phyloP scores from a whole-genome alignment of 2,329 filamentous ascomycete genomes.

The Tolypocladium endophyticum region DNA sequence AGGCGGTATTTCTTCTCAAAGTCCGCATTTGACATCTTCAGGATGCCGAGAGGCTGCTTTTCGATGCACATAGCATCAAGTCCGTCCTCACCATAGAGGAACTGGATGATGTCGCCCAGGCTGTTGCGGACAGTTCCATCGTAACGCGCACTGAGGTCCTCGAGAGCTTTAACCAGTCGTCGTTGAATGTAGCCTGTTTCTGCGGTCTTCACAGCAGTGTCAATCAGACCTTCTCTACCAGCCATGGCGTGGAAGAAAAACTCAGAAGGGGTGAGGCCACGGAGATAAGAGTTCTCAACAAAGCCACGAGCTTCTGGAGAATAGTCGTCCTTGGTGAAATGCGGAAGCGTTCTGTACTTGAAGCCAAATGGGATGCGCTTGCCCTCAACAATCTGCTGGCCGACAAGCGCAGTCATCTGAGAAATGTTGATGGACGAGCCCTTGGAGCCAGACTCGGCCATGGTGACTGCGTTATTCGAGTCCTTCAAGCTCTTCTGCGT shows the following conservation, averaged over 20 bases:
- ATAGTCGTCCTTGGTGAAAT: slow-evolving; percentile 99
- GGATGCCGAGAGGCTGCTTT: slow-evolving; percentile 79
- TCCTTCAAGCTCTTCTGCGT: slow-evolving; percentile 91
- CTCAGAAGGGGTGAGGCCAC: slow-evolving; percentile 87
- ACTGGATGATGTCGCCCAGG: slow-evolving; percentile 90
- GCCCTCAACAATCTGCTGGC: slow-evolving; percentile 95
- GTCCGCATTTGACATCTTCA: slow-evolving; percentile 65
- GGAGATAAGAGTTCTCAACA: slow-evolving; percentile 96
- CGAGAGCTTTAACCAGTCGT: slow-evolving; percentile 92
- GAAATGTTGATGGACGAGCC: slow-evolving; percentile 99
- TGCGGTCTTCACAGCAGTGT: slow-evolving; percentile 98
- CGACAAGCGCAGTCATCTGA: slow-evolving; percentile 96
- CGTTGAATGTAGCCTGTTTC: slow-evolving; percentile 99
- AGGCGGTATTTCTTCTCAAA: slow-evolving; percentile 78
- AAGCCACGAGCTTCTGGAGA: slow-evolving; percentile 95
- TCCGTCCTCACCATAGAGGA: slow-evolving; percentile 95
- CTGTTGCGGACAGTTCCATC: slow-evolving; percentile 97
- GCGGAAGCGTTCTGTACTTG: slow-evolving; percentile 92
- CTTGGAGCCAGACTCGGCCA: slow-evolving; percentile 95
- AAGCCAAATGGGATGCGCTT: slow-evolving; percentile 99
- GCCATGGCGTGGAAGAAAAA: slow-evolving; percentile 99
- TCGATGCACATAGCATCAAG: slow-evolving; percentile 90
- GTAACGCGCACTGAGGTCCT: slow-evolving; percentile 96
- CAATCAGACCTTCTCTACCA: slow-evolving; percentile 98
- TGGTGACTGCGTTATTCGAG: slow-evolving; percentile 91